Percentiles rank a stretch among this genome's conserved stretches.
Evolutionary conservation across 2,329 filamentous ascomycete species (phyloP).

Genomic region (Calonectria crousiana): DNA sequence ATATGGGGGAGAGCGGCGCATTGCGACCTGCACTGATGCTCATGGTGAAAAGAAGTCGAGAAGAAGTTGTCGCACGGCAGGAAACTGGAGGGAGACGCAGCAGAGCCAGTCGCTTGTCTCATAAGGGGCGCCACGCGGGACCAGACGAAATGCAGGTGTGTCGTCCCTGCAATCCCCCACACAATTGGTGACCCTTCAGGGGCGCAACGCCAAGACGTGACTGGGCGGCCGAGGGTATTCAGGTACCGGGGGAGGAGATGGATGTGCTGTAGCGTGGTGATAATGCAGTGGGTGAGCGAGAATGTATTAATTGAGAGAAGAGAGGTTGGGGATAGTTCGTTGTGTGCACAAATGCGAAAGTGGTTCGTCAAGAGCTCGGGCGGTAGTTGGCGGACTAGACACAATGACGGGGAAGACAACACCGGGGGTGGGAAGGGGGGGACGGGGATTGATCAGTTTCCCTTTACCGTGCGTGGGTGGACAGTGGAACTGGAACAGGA

Average conservation of each 20-base stretch:
- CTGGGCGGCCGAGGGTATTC: slow-evolving; percentile 36
- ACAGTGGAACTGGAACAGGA: slow-evolving; percentile 12
- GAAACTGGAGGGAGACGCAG: slow-evolving; percentile 41
- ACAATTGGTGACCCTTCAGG: slow-evolving; percentile 42
- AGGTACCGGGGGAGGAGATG: slow-evolving; percentile 6
- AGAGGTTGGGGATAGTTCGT: background rate
- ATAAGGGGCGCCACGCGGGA: slow-evolving; percentile 43
- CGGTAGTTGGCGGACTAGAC: slow-evolving; percentile 22
- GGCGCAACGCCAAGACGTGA: slow-evolving; percentile 42
- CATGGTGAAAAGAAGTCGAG: slow-evolving; percentile 59
- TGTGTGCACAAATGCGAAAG: background rate
- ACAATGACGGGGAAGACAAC: slow-evolving; percentile 19
- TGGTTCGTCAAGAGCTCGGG: slow-evolving; percentile 13
- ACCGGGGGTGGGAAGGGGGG: slow-evolving; percentile 9
- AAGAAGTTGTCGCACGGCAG: slow-evolving; percentile 38
- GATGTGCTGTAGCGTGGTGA: background rate
- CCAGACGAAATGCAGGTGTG: slow-evolving; percentile 42
- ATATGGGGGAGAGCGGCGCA: slow-evolving; percentile 85
- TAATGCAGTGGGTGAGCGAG: background rate
- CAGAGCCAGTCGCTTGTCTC: slow-evolving; percentile 44
- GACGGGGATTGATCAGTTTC: slow-evolving; percentile 15
- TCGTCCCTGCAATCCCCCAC: slow-evolving; percentile 46
- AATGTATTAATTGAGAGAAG: background rate
- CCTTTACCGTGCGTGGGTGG: slow-evolving; percentile 8
- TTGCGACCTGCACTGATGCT: slow-evolving; percentile 70